Conservation (phyloP, 306 rosid species). For the Citrullus colocynthis region DNA sequence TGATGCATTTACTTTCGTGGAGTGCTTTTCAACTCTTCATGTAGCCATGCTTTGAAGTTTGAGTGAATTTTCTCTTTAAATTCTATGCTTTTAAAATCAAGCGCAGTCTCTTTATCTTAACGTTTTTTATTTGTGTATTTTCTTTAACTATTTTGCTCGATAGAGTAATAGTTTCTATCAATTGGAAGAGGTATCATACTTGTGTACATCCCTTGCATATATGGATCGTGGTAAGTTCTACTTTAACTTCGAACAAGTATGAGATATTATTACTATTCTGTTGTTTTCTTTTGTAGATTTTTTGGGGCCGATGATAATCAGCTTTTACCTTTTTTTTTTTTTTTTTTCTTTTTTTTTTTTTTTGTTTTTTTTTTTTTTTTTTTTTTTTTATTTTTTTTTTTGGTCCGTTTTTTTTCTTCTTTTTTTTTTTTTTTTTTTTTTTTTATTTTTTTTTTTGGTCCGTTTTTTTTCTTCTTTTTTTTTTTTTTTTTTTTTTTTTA, state of each 20-base stretch:
- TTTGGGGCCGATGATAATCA: not conserved
- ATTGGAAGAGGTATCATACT: conserved; percentile 72
- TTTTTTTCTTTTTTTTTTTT: too few species aligned
- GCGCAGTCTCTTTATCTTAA: not conserved
- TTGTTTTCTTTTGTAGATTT: not conserved
- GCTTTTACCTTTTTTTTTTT: not conserved
- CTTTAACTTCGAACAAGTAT: not conserved
- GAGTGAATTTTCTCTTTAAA: not conserved
- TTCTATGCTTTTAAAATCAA: not conserved
- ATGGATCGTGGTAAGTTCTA: conserved; percentile 79
- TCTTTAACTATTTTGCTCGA: conserved; percentile 2
- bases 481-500: too few species aligned
- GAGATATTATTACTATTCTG: not conserved
- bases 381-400: too few species aligned
- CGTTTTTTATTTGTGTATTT: not conserved
- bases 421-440: too few species aligned
- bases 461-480: too few species aligned
- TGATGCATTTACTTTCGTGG: not conserved
- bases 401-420: too few species aligned
- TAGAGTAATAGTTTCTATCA: conserved; percentile 73
- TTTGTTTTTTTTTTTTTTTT: too few species aligned
- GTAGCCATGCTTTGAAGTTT: not conserved
- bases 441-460: too few species aligned
- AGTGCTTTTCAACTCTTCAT: not conserved
- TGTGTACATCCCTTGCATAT: conserved; percentile 77